Percentiles rank a stretch among this genome's conserved stretches.
Evolutionary conservation across 129 eudicot genomes (phyloP).

Genomic region (Dittrichia graveolens): DNA sequence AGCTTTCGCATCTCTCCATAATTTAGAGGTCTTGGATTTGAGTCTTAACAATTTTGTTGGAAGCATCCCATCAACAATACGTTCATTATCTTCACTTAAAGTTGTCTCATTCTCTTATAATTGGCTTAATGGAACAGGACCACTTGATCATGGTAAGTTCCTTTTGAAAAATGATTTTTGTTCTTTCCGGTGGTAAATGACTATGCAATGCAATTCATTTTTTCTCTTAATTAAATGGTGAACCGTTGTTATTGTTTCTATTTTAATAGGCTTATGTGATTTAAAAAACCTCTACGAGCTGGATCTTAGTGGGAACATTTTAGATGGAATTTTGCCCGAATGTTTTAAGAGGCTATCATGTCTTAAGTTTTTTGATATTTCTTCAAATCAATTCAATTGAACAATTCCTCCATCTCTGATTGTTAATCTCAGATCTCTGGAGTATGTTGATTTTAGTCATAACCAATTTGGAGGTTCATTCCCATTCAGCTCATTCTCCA

Average conservation of each 20-base stretch:
- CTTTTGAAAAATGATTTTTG: neutral
- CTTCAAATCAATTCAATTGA: slow-evolving; percentile 27
- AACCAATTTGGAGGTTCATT: slow-evolving; percentile 38
- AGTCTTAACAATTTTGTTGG: neutral
- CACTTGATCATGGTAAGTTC: slow-evolving; percentile 7
- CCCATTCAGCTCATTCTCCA: slow-evolving; percentile 32
- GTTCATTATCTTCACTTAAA: slow-evolving; percentile 14
- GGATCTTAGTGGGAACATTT: slow-evolving; percentile 20
- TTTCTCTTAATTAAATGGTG: neutral
- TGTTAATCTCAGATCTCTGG: slow-evolving; percentile 31
- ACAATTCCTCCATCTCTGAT: slow-evolving; percentile 12
- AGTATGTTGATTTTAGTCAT: slow-evolving; percentile 34
- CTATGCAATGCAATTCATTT: neutral
- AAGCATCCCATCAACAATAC: slow-evolving; percentile 25
- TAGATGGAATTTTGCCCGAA: slow-evolving; percentile 19
- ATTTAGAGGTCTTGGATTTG: slow-evolving; percentile 31
- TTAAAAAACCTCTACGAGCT: slow-evolving; percentile 34
- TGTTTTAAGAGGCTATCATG: slow-evolving; percentile 34
- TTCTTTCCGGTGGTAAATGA: too few relatives aligned
- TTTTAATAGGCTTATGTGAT: slow-evolving; percentile 31
- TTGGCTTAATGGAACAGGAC: neutral
- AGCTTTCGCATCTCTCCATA: slow-evolving; percentile 28
- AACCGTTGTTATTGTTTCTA: too few relatives aligned
- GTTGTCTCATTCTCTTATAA: neutral
- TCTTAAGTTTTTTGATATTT: slow-evolving; percentile 30